A percentile compares a stretch with the other conserved stretches of the same genome.
phyloP scores from a whole-genome alignment of 345 rosid species.

The Adansonia digitata region DNA sequence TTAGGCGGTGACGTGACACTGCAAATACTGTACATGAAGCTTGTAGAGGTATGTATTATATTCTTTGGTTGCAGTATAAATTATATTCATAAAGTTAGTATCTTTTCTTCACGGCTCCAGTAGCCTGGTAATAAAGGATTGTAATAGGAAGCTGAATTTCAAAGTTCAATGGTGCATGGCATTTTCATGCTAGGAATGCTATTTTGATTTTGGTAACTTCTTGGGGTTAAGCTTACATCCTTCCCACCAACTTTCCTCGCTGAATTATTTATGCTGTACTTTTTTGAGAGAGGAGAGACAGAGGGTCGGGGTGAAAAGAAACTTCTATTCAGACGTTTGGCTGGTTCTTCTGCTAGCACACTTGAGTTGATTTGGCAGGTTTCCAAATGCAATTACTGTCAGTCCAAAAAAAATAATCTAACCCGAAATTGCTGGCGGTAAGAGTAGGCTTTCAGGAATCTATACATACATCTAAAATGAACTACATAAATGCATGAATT shows the following conservation, averaged over 20 bases:
- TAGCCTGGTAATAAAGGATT: background rate
- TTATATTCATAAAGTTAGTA: background rate
- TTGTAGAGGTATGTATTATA: slow-evolving; percentile 62
- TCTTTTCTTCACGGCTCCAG: background rate
- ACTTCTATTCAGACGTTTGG: background rate
- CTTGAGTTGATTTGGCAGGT: background rate
- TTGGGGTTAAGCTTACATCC: background rate
- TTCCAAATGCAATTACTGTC: background rate
- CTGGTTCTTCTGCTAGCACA: background rate
- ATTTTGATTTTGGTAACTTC: background rate
- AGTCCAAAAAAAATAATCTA: background rate
- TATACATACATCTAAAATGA: too few species aligned
- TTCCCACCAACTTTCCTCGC: background rate
- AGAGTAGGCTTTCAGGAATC: background rate
- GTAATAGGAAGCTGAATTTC: background rate
- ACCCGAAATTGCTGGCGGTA: background rate
- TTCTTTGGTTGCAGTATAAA: background rate
- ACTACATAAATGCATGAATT: too few species aligned
- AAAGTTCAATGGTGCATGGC: background rate
- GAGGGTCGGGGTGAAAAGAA: background rate
- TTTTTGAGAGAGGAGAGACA: background rate
- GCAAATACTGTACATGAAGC: slow-evolving; percentile 80
- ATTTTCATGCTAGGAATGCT: slow-evolving; percentile 2
- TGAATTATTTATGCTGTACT: background rate
- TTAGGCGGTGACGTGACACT: slow-evolving; percentile 86